phyloP scores from a whole-genome alignment of 164 flowering plant species.

The Umbellularia californica region DNA sequence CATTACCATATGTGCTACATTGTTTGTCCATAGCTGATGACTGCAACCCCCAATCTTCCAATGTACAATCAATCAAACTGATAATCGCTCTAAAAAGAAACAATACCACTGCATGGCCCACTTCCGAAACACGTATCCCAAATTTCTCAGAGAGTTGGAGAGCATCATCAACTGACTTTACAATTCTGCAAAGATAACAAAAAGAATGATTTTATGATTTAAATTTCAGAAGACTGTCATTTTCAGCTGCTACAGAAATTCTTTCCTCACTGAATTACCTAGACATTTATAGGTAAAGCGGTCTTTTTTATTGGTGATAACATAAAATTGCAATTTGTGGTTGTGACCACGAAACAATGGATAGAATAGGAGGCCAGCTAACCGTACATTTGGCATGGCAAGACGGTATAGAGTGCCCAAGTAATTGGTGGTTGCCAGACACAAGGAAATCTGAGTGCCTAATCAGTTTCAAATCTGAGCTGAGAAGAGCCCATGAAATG shows the following conservation, averaged over 20 bases:
- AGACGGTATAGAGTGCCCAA: too few species aligned
- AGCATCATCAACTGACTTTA: constrained; percentile 52
- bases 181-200: constrained; percentile 49
- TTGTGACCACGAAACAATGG: not conserved
- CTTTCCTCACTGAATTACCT: not conserved
- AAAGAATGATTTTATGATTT: constrained; percentile 5
- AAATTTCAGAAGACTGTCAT: not conserved
- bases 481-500: too few species aligned
- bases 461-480: not conserved
- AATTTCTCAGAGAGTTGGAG: constrained; percentile 55
- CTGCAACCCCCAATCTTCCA: constrained; percentile 71
- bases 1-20: constrained; percentile 25
- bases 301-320: too few species aligned
- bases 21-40: constrained; percentile 27
- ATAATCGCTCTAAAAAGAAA: constrained; percentile 47
- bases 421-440: not conserved
- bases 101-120: constrained; percentile 56
- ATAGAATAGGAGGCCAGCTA: not conserved
- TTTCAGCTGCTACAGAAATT: not conserved
- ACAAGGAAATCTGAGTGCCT: not conserved
- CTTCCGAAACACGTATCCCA: constrained; percentile 38
- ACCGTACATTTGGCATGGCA: not conserved
- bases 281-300: too few species aligned
- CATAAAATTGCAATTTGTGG: too few species aligned
- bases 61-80: constrained; percentile 56